Percentiles rank a stretch among this genome's conserved stretches.
Evolutionary conservation across 179 eudicot species (phyloP).

Genomic region (Carnegiea gigantea): DNA sequence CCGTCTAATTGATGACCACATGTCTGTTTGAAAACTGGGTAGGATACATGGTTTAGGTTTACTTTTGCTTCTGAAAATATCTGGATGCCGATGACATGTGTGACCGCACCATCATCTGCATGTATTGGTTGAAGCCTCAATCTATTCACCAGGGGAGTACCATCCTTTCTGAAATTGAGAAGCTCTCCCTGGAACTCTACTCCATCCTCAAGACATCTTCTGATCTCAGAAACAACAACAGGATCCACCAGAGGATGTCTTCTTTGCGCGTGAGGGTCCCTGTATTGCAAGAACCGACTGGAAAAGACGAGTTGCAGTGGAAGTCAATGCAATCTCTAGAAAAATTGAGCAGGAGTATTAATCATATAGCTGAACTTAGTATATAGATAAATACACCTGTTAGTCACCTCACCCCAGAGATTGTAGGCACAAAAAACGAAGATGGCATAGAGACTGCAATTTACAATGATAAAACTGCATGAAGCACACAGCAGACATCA

Average conservation of each 20-base stretch:
- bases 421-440: neutral
- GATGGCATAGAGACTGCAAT: neutral
- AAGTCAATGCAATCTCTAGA: conserved; percentile 1
- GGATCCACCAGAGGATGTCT: conserved; percentile 91
- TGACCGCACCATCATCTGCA: conserved; percentile 66
- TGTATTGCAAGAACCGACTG: conserved; percentile 86
- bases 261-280: conserved; percentile 84
- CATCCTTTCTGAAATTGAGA: conserved; percentile 87
- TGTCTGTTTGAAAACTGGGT: conserved; percentile 75
- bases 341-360: neutral
- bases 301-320: conserved; percentile 18
- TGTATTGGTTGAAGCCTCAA: conserved; percentile 71
- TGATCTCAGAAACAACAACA: conserved; percentile 76
- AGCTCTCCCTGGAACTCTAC: conserved; percentile 86
- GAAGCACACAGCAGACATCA: neutral
- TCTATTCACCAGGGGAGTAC: conserved; percentile 73
- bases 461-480: neutral
- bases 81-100: conserved; percentile 82
- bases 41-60: conserved; percentile 64
- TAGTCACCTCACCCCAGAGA: neutral
- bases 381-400: neutral
- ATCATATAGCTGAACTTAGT: neutral
- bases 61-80: conserved; percentile 67
- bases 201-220: conserved; percentile 78
- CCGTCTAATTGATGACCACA: conserved; percentile 25